Conservation (phyloP, 371 early-diverging fungal genomes). For the Mortierella sp. region DNA sequence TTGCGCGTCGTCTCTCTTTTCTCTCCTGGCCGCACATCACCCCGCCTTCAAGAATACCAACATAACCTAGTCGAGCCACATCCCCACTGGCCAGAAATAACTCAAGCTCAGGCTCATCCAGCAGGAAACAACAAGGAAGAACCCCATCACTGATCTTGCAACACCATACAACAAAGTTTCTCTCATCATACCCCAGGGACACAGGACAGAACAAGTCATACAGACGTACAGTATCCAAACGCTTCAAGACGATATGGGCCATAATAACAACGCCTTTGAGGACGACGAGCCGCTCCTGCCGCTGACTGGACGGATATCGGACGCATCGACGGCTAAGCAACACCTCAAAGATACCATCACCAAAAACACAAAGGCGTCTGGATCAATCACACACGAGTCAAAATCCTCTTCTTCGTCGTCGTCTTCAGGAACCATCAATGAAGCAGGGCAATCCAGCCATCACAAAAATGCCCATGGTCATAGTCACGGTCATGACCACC, state of each 20-base stretch:
- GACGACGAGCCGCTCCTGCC: constrained; percentile 49
- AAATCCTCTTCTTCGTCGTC: constrained; percentile 21
- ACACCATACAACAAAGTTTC: not conserved
- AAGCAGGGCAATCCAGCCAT: not conserved
- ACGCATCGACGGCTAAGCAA: not conserved
- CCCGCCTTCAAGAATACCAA: not conserved
- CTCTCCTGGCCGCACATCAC: not conserved
- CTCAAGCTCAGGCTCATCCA: too few relatives aligned
- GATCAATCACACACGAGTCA: constrained; percentile 45
- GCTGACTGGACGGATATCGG: constrained; percentile 13
- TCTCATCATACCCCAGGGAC: not conserved
- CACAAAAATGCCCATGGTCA: constrained; percentile 18
- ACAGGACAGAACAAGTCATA: not conserved
- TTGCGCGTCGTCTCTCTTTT: not conserved
- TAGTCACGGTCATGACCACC: not conserved
- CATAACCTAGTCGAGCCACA: not conserved
- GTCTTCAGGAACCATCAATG: constrained; percentile 27
- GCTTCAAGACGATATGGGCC: constrained; percentile 12
- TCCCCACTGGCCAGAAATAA: too few relatives aligned
- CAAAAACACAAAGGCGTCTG: constrained; percentile 34
- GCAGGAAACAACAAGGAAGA: not conserved
- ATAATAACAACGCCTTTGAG: constrained; percentile 30
- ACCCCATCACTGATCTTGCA: not conserved
- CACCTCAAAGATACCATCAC: not conserved
- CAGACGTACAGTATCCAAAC: not conserved